These are phyloP conservation scores for Leishmania arabica DNA, from an alignment of 208 protist genomes.

Conservation along the genomic window DNA sequence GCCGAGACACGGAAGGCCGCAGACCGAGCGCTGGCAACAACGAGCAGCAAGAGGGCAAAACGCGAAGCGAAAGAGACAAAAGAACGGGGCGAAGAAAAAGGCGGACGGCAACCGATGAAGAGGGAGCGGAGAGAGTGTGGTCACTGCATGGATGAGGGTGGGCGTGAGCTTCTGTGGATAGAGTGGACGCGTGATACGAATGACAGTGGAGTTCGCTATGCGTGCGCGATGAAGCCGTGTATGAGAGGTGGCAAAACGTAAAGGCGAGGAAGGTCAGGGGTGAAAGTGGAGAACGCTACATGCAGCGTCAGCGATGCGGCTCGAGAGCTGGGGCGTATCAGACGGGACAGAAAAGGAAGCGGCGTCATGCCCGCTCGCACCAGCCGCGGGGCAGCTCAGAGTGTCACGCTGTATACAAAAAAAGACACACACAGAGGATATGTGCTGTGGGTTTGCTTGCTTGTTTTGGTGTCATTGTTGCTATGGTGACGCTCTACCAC, in stretches of 20 bases:
- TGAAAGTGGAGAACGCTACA: background rate
- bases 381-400: background rate
- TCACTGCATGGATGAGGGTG: background rate
- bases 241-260: background rate
- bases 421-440: background rate
- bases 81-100: no score
- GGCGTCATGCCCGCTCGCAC: background rate
- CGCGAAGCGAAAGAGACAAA: no score
- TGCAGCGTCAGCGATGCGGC: background rate
- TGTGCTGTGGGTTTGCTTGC: background rate
- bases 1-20: no score
- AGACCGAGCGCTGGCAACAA: no score
- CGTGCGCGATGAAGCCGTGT: background rate
- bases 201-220: background rate
- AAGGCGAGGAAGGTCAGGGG: background rate
- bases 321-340: background rate
- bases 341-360: constrained; percentile 1
- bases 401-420: background rate
- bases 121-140: no score
- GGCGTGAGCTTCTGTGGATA: background rate
- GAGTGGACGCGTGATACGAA: background rate
- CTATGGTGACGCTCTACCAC: background rate
- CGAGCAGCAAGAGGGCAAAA: no score
- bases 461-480: background rate
- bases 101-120: no score